Conservation (phyloP, 768 basidiomycete species). For the Suillus paluster region DNA sequence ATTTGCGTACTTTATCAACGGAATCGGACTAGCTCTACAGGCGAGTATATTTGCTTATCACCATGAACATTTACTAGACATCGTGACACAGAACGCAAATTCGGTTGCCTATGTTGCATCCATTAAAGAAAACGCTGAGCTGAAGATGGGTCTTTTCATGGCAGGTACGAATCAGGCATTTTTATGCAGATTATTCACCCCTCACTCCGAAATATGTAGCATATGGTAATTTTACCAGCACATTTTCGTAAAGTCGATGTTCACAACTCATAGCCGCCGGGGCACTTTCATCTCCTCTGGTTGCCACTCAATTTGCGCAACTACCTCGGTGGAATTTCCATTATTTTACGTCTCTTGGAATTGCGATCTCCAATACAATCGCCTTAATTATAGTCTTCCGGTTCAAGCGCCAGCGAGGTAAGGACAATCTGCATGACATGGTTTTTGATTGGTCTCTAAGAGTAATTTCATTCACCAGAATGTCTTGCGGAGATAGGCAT, state of each 20-base stretch:
- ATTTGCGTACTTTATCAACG: constrained; percentile 49
- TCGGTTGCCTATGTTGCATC: constrained; percentile 72
- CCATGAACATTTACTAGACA: not conserved
- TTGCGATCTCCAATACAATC: constrained; percentile 62
- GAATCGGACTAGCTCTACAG: constrained; percentile 54
- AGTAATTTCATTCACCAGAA: constrained; percentile 39
- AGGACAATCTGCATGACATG: constrained; percentile 13
- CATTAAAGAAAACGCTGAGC: constrained; percentile 55
- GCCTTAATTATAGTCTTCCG: constrained; percentile 63
- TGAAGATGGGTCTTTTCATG: constrained; percentile 76
- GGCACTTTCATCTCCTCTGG: constrained; percentile 71
- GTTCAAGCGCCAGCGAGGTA: constrained; percentile 73
- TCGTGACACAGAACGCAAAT: constrained; percentile 60
- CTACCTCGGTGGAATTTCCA: constrained; percentile 75
- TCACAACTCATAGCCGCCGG: constrained; percentile 54
- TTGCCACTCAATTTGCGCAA: constrained; percentile 81
- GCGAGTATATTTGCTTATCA: constrained; percentile 25
- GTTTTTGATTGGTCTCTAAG: not conserved
- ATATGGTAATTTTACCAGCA: not conserved
- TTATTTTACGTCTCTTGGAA: constrained; percentile 69
- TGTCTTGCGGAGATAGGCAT: constrained; percentile 60
- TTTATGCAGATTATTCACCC: not conserved
- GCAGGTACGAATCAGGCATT: constrained; percentile 24
- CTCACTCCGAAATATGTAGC: not conserved
- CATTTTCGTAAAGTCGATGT: not conserved